Conservation (phyloP, 2,329 filamentous ascomycete genomes). For the Bipolaris oryzae region DNA sequence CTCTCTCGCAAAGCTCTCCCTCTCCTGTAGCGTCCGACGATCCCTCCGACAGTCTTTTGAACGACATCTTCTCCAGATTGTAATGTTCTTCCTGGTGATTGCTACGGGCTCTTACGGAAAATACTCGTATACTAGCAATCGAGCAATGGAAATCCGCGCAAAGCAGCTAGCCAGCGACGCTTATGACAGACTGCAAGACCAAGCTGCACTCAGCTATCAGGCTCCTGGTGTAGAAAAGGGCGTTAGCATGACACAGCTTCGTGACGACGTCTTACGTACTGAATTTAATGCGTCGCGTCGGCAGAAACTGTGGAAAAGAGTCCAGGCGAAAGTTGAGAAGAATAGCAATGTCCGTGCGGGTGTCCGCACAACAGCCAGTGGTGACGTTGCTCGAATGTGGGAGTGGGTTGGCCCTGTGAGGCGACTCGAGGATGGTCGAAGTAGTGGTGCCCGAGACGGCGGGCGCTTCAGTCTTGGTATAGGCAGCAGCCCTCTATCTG, state of each 20-base stretch:
- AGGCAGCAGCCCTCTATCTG: constrained; percentile 39
- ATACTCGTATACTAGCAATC: constrained; percentile 65
- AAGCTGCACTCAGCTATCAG: constrained; percentile 78
- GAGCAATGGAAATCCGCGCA: constrained; percentile 72
- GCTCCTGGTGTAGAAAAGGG: constrained; percentile 73
- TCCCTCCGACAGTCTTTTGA: constrained; percentile 80
- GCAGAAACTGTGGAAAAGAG: constrained; percentile 82
- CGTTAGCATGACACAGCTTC: constrained; percentile 84
- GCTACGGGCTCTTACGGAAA: constrained; percentile 64
- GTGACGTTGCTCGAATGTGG: constrained; percentile 67
- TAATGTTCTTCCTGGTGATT: constrained; percentile 60
- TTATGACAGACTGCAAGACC: constrained; percentile 78
- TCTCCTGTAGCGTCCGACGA: constrained; percentile 80
- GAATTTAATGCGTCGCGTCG: constrained; percentile 78
- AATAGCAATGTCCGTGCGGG: constrained; percentile 90
- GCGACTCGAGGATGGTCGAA: constrained; percentile 53
- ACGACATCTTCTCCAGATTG: constrained; percentile 86
- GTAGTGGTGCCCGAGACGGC: constrained; percentile 25
- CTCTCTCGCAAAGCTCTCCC: constrained; percentile 89
- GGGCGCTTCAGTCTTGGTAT: constrained; percentile 41
- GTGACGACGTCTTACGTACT: constrained; percentile 86
- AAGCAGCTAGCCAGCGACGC: constrained; percentile 84
- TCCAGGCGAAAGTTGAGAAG: constrained; percentile 83
- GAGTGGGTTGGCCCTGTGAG: constrained; percentile 69
- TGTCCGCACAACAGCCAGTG: constrained; percentile 65